Conservation (phyloP, 306 rosid genomes). For the Gillenia trifoliata region DNA sequence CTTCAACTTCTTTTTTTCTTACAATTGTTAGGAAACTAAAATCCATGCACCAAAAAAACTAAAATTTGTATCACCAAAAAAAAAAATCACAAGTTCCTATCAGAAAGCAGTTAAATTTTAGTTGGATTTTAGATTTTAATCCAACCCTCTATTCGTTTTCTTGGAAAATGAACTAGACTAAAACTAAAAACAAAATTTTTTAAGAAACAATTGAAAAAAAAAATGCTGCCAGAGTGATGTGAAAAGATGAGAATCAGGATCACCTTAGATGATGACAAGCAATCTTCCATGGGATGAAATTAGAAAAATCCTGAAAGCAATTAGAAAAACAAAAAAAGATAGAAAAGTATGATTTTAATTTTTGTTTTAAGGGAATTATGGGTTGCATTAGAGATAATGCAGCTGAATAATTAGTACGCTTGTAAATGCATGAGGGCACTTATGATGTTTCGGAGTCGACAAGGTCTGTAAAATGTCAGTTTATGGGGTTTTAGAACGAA, state of each 20-base stretch:
- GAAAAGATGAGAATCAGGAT: not conserved
- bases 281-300: slow-evolving; percentile 4
- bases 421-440: not conserved
- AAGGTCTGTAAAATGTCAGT: not conserved
- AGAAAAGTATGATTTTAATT: not conserved
- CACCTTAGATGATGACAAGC: slow-evolving; percentile 17
- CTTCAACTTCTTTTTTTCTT: not conserved
- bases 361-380: not conserved
- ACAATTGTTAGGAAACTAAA: not conserved
- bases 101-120: not conserved
- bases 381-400: not conserved
- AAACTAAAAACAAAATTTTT: not conserved
- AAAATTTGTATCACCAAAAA: not conserved
- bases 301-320: not conserved
- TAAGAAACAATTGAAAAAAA: not conserved
- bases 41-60: not conserved
- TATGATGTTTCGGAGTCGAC: slow-evolving; percentile 10
- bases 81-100: not conserved
- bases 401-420: not conserved
- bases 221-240: not conserved
- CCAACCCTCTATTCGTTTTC: not conserved
- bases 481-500: not conserved
- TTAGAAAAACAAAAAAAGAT: not conserved
- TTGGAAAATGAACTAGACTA: not conserved
- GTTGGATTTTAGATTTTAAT: not conserved